A percentile compares a stretch with the other conserved stretches of the same genome.
Evolutionary conservation across 306 rosid genomes (phyloP).

Genomic region (Inga oerstediana): DNA sequence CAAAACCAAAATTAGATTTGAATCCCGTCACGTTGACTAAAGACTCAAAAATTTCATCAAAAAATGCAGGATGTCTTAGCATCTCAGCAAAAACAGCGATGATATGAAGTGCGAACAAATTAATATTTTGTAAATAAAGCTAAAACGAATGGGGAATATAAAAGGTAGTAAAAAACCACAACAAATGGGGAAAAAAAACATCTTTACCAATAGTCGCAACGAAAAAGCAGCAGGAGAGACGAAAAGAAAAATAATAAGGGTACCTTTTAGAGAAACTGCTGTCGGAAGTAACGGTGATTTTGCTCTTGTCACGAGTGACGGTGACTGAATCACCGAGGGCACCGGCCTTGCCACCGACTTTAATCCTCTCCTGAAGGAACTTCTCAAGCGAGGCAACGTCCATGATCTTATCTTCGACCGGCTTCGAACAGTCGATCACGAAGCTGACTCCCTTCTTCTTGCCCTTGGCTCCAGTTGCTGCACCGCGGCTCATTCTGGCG

Average conservation of each 20-base stretch:
- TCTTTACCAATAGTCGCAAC: not conserved
- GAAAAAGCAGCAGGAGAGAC: not conserved
- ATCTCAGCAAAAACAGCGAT: not conserved
- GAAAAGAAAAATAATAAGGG: not conserved
- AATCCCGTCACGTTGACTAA: not conserved
- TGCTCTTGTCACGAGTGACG: constrained; percentile 71
- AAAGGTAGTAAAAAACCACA: not conserved
- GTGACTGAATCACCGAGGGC: constrained; percentile 82
- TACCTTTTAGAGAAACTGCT: constrained; percentile 81
- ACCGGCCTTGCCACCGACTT: constrained; percentile 97
- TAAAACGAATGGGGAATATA: not conserved
- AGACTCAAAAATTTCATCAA: not conserved
- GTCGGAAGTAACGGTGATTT: constrained; percentile 78
- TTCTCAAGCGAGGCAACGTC: constrained; percentile 93
- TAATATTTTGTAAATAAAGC: not conserved
- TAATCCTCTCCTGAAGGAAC: constrained; percentile 94
- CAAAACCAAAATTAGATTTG: not conserved
- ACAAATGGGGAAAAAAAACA: not conserved
- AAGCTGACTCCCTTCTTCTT: constrained; percentile 91
- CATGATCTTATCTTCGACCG: constrained; percentile 97
- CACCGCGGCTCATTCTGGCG: constrained; percentile 72
- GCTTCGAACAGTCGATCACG: constrained; percentile 89
- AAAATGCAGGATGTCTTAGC: not conserved
- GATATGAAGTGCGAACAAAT: not conserved
- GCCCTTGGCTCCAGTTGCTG: constrained; percentile 69